phyloP scores from a whole-genome alignment of 73 alveolate genomes.

The Blepharisma stoltei region DNA sequence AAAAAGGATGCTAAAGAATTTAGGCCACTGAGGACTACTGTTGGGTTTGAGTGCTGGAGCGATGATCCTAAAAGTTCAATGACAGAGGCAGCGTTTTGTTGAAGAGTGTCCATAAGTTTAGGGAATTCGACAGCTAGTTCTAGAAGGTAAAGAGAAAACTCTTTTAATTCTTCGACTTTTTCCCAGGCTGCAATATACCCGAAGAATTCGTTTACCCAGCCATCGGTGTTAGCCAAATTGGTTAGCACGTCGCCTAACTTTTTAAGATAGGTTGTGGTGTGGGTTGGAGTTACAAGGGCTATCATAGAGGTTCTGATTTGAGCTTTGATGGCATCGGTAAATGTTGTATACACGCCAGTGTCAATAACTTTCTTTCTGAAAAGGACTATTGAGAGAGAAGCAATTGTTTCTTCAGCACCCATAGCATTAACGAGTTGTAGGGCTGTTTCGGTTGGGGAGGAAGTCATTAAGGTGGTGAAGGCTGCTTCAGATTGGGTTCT shows the following conservation, averaged over 20 bases:
- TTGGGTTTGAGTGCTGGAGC: neutral
- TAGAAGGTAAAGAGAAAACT: neutral
- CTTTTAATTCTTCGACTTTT: neutral
- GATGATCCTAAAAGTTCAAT: neutral
- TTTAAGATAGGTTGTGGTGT: neutral
- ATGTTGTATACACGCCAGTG: neutral
- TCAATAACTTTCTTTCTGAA: constrained; percentile 24
- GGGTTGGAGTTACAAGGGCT: neutral
- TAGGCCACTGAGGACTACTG: neutral
- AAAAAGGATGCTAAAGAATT: constrained; percentile 4
- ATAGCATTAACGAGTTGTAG: neutral
- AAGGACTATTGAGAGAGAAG: constrained; percentile 6
- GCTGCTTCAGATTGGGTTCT: neutral
- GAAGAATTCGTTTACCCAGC: constrained; percentile 4
- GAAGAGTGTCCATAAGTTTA: neutral
- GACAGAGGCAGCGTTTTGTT: neutral
- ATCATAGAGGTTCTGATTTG: neutral
- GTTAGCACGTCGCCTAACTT: neutral
- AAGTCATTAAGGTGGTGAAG: neutral
- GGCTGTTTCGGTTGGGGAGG: constrained; percentile 20
- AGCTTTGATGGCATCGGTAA: constrained; percentile 1
- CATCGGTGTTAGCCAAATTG: constrained; percentile 19
- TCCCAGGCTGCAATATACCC: neutral
- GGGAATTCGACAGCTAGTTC: constrained; percentile 22
- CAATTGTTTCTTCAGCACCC: constrained; percentile 3